Percentiles rank a stretch among this genome's conserved stretches.
phyloP scores from a whole-genome alignment of 306 rosid species.

The Alnus rubra region DNA sequence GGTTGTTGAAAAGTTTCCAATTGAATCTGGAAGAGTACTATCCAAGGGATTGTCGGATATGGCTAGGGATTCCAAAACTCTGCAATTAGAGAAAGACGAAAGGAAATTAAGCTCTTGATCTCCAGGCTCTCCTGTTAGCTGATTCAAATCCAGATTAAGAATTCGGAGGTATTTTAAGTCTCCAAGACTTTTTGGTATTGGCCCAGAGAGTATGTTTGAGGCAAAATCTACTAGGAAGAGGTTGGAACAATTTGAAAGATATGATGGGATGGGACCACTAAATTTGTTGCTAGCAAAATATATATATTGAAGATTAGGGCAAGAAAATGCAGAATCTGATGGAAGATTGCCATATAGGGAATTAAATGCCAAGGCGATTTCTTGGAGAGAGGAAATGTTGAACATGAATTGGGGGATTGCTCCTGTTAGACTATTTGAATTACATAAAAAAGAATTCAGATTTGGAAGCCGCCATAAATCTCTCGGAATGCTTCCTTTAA shows the following conservation, averaged over 20 bases:
- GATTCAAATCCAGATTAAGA: not conserved
- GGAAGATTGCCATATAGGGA: not conserved
- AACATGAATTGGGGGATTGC: not conserved
- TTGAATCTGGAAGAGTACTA: not conserved
- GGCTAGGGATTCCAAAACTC: not conserved
- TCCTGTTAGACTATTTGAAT: not conserved
- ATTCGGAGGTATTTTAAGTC: not conserved
- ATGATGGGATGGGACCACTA: not conserved
- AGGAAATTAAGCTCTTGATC: not conserved
- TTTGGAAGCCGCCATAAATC: not conserved
- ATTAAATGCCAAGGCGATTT: accelerated
- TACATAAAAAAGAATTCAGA: accelerated
- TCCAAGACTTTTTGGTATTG: not conserved
- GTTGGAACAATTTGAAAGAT: slow-evolving; percentile 6
- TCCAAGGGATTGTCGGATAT: not conserved
- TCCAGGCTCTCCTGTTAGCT: not conserved
- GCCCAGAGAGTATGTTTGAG: not conserved
- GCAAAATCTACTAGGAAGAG: not conserved
- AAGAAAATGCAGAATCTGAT: not conserved
- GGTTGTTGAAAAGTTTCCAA: not conserved
- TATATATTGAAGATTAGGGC: not conserved
- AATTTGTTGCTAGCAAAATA: not conserved
- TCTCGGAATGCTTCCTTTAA: not conserved
- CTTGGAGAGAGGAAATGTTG: not conserved
- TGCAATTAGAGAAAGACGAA: not conserved